Conservation (phyloP, 768 basidiomycete species). For the Pleurotus cornucopiae region DNA sequence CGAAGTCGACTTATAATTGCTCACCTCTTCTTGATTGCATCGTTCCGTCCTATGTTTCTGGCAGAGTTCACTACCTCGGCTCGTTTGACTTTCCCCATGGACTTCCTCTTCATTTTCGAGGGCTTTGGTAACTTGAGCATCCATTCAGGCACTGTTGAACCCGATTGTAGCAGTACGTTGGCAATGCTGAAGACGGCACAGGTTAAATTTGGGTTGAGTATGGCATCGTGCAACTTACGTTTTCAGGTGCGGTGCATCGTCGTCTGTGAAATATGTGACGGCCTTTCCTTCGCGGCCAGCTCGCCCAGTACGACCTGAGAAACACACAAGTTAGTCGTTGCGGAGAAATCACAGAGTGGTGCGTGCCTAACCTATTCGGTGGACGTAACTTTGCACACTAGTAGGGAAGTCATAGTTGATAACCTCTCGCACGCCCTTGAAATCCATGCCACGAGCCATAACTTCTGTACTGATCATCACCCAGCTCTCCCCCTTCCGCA, state of each 20-base stretch:
- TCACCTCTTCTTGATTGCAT: slow-evolving; percentile 72
- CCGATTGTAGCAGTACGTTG: slow-evolving; percentile 91
- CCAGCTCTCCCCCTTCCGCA: slow-evolving; percentile 91
- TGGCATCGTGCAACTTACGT: slow-evolving; percentile 45
- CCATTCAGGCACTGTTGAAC: slow-evolving; percentile 90
- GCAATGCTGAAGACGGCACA: slow-evolving; percentile 59
- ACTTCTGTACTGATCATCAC: slow-evolving; percentile 95
- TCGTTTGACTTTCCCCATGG: slow-evolving; percentile 83
- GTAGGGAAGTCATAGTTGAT: slow-evolving; percentile 98
- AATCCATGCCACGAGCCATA: slow-evolving; percentile 98
- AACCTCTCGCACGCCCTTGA: slow-evolving; percentile 89
- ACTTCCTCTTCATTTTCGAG: slow-evolving; percentile 78
- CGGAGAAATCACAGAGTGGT: no score
- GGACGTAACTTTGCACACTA: slow-evolving; percentile 92
- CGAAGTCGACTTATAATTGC: slow-evolving; percentile 12
- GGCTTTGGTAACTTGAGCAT: slow-evolving; percentile 94
- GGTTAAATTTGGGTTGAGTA: slow-evolving; percentile 7
- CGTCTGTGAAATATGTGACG: slow-evolving; percentile 92
- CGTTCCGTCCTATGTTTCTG: slow-evolving; percentile 60
- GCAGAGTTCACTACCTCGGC: slow-evolving; percentile 72
- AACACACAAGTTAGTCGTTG: no score
- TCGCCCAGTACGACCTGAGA: slow-evolving; percentile 84
- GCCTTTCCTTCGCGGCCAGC: slow-evolving; percentile 92
- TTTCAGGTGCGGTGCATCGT: slow-evolving; percentile 89
- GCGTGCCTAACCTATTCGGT: slow-evolving; percentile 70